A percentile compares a stretch with the other conserved stretches of the same genome.
Conservation (phyloP, 2,329 filamentous ascomycete species). For the Aspergillus sp. region DNA sequence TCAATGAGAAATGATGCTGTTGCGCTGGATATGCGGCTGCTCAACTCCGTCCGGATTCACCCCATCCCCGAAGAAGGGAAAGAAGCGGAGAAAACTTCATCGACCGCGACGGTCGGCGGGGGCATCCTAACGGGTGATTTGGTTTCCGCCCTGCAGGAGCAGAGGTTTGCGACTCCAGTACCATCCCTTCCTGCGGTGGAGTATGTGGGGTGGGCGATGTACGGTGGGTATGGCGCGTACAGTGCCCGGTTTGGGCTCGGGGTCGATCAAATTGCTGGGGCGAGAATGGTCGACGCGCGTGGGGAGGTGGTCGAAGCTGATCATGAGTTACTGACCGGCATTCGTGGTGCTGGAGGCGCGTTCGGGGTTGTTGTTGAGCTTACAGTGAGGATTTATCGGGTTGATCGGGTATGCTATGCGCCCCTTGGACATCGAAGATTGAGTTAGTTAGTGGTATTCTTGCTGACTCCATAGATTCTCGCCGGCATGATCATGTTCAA, state of each 20-base stretch:
- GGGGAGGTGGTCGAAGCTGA: conserved; percentile 22
- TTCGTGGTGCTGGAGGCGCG: conserved; percentile 25
- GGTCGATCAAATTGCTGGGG: conserved; percentile 43
- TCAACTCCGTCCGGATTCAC: conserved; percentile 15
- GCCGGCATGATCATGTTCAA: conserved; percentile 25
- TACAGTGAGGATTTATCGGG: conserved; percentile 21
- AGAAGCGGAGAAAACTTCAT: not conserved
- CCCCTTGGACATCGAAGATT: too few species aligned
- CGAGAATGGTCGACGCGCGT: conserved; percentile 19
- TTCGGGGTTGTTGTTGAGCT: conserved; percentile 28
- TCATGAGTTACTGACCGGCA: conserved; percentile 18
- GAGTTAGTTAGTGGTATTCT: too few species aligned
- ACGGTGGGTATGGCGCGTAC: conserved; percentile 43
- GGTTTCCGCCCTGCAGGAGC: conserved; percentile 4
- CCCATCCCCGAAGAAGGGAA: not conserved
- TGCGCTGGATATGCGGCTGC: conserved; percentile 22
- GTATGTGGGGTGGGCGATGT: conserved; percentile 42
- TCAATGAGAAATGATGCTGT: conserved; percentile 15
- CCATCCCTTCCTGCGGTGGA: conserved; percentile 32
- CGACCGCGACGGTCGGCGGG: conserved; percentile 19
- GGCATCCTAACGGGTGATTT: conserved; percentile 21
- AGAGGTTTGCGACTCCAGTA: conserved; percentile 19
- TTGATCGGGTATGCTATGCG: not conserved
- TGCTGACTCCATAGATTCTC: conserved; percentile 18
- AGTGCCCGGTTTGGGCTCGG: conserved; percentile 37